Evolutionary conservation across 2,329 filamentous ascomycete genomes (phyloP).

Genomic region (Parascedosporium putredinis): DNA sequence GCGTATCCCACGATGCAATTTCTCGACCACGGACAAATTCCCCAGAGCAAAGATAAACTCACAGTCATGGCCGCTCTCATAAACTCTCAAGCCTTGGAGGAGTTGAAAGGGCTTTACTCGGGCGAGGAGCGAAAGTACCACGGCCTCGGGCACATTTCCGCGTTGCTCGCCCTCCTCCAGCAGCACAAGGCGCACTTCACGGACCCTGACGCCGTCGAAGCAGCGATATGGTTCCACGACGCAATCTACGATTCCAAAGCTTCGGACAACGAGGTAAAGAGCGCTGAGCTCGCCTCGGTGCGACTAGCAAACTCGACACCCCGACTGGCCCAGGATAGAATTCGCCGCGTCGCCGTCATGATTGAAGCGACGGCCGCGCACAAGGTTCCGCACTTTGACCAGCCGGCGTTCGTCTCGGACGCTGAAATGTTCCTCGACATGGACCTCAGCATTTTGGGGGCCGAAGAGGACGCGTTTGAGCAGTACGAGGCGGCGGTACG

Average conservation of each 20-base stretch:
- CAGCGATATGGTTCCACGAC: conserved; percentile 11
- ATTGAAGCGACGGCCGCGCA: conserved; percentile 8
- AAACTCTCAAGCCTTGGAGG: background rate
- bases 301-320: background rate
- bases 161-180: conserved; percentile 1
- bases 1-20: too few species aligned
- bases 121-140: conserved; percentile 6
- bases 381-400: conserved; percentile 4
- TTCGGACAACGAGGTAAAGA: conserved; percentile 19
- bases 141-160: conserved; percentile 8
- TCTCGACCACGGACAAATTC: background rate
- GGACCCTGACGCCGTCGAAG: conserved; percentile 9
- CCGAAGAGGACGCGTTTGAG: conserved; percentile 2
- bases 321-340: background rate
- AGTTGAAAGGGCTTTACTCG: conserved; percentile 6
- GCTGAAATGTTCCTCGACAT: conserved; percentile 11
- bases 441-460: conserved; percentile 8
- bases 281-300: conserved; percentile 15
- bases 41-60: too few species aligned
- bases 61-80: conserved; percentile 3
- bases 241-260: conserved; percentile 8
- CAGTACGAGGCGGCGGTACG: conserved; percentile 10
- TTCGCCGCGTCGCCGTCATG: conserved; percentile 8
- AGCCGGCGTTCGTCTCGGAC: conserved; percentile 7
- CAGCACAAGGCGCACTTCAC: conserved; percentile 5